Conservation (phyloP, 306 rosid species). For the Calophaca sinica region DNA sequence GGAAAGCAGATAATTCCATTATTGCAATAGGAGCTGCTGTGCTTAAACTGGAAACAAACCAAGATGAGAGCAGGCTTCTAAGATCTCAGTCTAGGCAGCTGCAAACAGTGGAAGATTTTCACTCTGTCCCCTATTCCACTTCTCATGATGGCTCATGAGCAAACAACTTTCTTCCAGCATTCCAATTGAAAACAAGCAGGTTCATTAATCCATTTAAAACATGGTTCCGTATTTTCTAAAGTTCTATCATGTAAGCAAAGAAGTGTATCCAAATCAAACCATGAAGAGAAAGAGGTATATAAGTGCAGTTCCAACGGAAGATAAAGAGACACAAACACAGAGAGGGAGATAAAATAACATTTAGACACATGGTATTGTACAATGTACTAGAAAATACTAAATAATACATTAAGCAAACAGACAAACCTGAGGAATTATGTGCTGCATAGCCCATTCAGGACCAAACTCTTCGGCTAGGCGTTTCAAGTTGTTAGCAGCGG, state of each 20-base stretch:
- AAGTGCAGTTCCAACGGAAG: constrained; percentile 4
- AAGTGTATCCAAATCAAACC: constrained; percentile 36
- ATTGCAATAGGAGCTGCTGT: neutral
- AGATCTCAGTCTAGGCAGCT: constrained; percentile 23
- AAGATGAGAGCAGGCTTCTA: constrained; percentile 4
- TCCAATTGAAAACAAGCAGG: constrained; percentile 28
- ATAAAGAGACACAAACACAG: neutral
- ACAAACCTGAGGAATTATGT: constrained; percentile 88
- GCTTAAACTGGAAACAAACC: neutral
- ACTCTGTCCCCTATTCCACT: constrained; percentile 26
- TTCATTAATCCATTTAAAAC: neutral
- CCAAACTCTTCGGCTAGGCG: constrained; percentile 99
- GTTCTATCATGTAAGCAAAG: neutral
- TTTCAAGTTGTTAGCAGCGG: constrained; percentile 96
- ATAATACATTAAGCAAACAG: constrained; percentile 42
- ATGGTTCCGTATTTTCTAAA: constrained; percentile 1
- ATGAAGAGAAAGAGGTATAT: neutral
- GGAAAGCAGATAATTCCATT: constrained; percentile 3
- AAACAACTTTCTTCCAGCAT: constrained; percentile 26
- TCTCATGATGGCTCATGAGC: constrained; percentile 25
- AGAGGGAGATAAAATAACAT: neutral
- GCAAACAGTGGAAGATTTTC: constrained; percentile 8
- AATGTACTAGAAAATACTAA: neutral
- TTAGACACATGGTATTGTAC: neutral
- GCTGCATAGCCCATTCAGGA: constrained; percentile 99